Evolutionary conservation across 306 rosid genomes (phyloP), one percentile per base, ranked within the genome.

Genomic region (Hylodesmum podocarpum): DNA sequence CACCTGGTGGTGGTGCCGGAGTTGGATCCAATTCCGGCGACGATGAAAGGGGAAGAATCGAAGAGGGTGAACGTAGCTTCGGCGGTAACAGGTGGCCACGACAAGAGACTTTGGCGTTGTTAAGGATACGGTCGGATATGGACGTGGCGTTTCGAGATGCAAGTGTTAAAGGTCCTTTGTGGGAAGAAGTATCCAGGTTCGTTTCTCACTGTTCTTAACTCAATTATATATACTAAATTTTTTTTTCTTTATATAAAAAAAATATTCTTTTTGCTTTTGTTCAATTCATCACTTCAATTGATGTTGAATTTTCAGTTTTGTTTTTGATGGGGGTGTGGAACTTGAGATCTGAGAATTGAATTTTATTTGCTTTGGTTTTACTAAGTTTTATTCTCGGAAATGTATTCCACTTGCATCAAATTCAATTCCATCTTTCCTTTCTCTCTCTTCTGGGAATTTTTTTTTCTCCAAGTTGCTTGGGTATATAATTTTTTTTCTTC

Each of bases 51-150:
- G 81, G 84, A 0, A 80, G 82, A 9, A 82, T 77, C 4, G 94
- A 90, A 15, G 93, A 83, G 19, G 92, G 95, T 10, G 97, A 90
- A 15, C 86, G 91, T 16, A 89, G 88, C 80, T 90, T 85, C 70
- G 96, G 96, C 0, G 99, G 97, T 5, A 92, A 91, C 82, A 84
- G 99, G 54, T 96, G 99, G 99, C 99, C 99, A 12, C 82, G 94
- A 15, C 97, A 84, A 64, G 99, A 96, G 58, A 96, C 99, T 62
- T 71, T 96, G 82, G 93, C 96, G 1, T 89, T 96, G 77, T 79
- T 96, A 82, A 84, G 91, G 81, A 92, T 96, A 68, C 93, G 99
- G 57, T 87, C 90, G 8, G 99, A 92, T 16, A 96, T 96, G 99
- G 98, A 89, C 76, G 86, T 81, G 34, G 87, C 86, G 61, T 96